Conservation (phyloP, 73 alveolate genomes). For the Halteria grandinella region DNA sequence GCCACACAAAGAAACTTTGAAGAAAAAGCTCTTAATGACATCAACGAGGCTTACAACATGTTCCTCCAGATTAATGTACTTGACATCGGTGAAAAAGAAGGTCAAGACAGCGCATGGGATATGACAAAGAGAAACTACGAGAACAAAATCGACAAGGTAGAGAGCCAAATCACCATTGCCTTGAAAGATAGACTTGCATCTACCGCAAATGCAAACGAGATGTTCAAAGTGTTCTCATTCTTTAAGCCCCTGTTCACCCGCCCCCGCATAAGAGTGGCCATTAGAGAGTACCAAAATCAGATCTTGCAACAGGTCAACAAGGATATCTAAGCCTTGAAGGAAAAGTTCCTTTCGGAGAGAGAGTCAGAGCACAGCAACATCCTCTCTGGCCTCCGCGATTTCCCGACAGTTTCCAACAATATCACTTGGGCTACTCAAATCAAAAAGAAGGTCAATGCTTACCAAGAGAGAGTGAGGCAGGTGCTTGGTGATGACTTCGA, state of each 20-base stretch:
- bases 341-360: slow-evolving; percentile 80
- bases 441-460: slow-evolving; percentile 78
- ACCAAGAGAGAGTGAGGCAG: slow-evolving; percentile 73
- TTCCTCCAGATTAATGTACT: slow-evolving; percentile 85
- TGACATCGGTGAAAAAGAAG: slow-evolving; percentile 90
- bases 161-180: slow-evolving; percentile 88
- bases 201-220: slow-evolving; percentile 92
- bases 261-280: slow-evolving; percentile 93
- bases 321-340: slow-evolving; percentile 81
- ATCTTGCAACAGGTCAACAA: slow-evolving; percentile 82
- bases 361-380: slow-evolving; percentile 80
- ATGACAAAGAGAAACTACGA: slow-evolving; percentile 81
- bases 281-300: slow-evolving; percentile 96
- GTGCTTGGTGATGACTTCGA: slow-evolving; percentile 96
- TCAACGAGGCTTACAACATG: slow-evolving; percentile 82
- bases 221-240: slow-evolving; percentile 93
- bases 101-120: slow-evolving; percentile 84
- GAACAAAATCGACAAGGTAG: slow-evolving; percentile 88
- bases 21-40: slow-evolving; percentile 67
- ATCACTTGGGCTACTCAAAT: slow-evolving; percentile 94
- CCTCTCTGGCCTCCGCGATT: slow-evolving; percentile 83
- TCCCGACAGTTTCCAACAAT: slow-evolving; percentile 90
- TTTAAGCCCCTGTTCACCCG: slow-evolving; percentile 93
- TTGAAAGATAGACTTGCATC: slow-evolving; percentile 93
- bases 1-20: slow-evolving; percentile 64